Evolutionary conservation across 164 flowering plant genomes (phyloP), one percentile per base, ranked within the genome.

Genomic region (Aristolochia contorta): DNA sequence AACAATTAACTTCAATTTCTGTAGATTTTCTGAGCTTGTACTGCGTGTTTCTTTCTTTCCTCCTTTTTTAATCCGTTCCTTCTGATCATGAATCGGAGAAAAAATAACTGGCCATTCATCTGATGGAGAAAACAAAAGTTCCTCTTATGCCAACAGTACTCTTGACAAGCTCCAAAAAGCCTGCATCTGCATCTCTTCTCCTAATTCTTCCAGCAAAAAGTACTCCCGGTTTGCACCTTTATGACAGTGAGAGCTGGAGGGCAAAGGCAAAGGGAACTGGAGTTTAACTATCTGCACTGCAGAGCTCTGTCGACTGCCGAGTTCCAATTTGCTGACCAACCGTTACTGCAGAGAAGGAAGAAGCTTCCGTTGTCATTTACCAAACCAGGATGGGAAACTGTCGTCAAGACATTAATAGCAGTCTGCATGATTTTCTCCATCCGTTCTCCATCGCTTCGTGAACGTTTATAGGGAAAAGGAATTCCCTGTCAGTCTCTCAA

Each of bases 331-430:
- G 50, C 37, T 69, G 72, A 60, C 57, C 59, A 59, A 53, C 33
- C 67, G 71, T 68, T 63, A 68, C 71, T 45, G 54, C 24, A 59
- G 61, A 50, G 23, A 50, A 21, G 45, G 51, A 41, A 37, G 63
- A 49, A 60, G 56, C 46, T 61, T 61, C 62, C n/a, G 48, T 50
- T 51, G 56, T 62, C 66, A 57, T 61, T 61, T 27, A 15, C 19
- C 20, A 30, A 19, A 54, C n/a, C 8, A 12, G 37, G 27, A 27
- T 57, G 33, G n/a, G 50, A 56, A 47, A 43, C 56, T 54, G 51
- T 55, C 27, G 20, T 13, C 22, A 49, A 62, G 52, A 57, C 58
- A 51, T 7, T 41, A 41, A 47, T 30, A 23, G 21, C 57, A 19
- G 57, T 33, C 55, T 56, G 62, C 57, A 70, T 55, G 59, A 51